Evolutionary conservation across 208 protist genomes (phyloP), one percentile per base, ranked within the genome.

Genomic region (Porcisia hertigi): DNA sequence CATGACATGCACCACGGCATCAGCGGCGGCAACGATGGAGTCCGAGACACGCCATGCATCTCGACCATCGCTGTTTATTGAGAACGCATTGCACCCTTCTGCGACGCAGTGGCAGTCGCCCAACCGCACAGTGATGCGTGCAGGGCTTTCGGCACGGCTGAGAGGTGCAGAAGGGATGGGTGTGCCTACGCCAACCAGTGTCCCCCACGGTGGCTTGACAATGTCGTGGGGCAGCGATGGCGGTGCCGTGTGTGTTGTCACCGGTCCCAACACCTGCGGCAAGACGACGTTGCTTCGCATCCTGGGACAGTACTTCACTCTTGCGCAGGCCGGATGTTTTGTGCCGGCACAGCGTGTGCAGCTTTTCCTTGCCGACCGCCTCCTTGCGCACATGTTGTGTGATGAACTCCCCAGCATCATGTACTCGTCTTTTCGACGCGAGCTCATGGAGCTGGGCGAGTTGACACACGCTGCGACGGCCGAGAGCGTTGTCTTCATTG

Each of bases 401-500:
- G 88, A 96, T 55, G 87, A 87, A 55, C 78, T 89, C 23, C 89
- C 90, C 16, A 86, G 74, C 52, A 77, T 91, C 12, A 73, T 47
- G n/a, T 79, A 75, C n/a, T 97, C 92, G 0, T 87, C 90, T 9
- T 94, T 94, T 73, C 79, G 79, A 43, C 83, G 81, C 34, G 90
- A 97, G 77, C 79, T 97, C 72, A 84, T 85, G 69, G 88, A 93
- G 67, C 67, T 90, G 23, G 94, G 93, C 23, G 87, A 98, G 53
- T 6, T 94, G 39, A 85, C 97, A 60, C 77, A 88, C 77, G 79
- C 84, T 53, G 97, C 97, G 3, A 99, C 98, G 11, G 30, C 47
- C 3, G 73, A 90, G 41, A 99, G 95, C 49, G 79, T 99, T 14
- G 98, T 99, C 60, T 92, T 99, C 52, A 74, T 99, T 16, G 99